Evolutionary conservation across 2,329 filamentous ascomycete species (phyloP), one percentile per base, ranked within the genome.

Genomic region (Fusarium protoensiforme): DNA sequence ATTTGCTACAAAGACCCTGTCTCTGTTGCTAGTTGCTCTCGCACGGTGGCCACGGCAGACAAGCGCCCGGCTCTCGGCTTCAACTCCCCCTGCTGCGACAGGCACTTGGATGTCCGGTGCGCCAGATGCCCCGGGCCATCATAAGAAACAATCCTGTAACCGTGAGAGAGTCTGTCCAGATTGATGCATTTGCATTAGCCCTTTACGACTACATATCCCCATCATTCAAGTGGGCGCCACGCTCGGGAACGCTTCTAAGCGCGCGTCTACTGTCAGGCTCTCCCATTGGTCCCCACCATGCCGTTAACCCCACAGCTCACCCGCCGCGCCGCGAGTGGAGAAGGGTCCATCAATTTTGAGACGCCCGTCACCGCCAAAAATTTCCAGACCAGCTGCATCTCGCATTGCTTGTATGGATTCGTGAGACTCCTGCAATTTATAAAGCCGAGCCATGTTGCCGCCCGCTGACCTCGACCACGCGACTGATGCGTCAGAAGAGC

Each of bases 291-390:
- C 67, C 63, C 64, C 65, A 66, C 64, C 31, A 31, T 53, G 14
- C 14, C 24, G 13, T 46, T 27, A 31, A 48, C 61, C 62, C 69
- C 72, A 69, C 66, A n/a, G 39, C 61, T 9, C 46, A 60, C 46
- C 60, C 67, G 64, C 68, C 68, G 67, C 51, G 29, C 27, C 36
- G 18, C 36, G 38, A 64, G 66, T 64, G 61, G 67, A 27, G 33
- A 63, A 72, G 65, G 67, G 67, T 69, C 61, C 69, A 63, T 41
- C 38, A 38, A 63, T 72, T 76, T 77, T 78, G 48, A 65, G 71
- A 78, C 75, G 58, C 61, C 39, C 43, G 75, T 74, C 75, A 77
- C 76, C 76, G 74, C 75, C 77, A 78, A 78, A 78, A 78, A 65
- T 65, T 73, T 75, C 61, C 65, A 66, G 57, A 29, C 53, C 53